Base-by-base conservation (phyloP, 192 early-diverging fungal genomes). In the Coemansia aciculifera region DNA sequence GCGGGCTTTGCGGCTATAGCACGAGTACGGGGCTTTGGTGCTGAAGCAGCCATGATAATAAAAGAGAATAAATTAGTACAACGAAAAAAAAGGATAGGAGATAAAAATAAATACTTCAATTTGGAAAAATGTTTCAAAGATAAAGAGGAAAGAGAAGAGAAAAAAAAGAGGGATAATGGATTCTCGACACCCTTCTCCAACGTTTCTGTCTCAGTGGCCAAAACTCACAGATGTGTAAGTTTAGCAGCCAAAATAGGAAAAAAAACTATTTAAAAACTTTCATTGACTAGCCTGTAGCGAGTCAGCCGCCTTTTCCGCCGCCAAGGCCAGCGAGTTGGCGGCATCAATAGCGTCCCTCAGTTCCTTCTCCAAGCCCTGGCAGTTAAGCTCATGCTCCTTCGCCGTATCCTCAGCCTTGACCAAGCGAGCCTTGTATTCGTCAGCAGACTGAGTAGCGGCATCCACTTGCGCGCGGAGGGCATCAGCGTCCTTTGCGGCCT, bases 231-330 rank as follows among this genome's bases (percentile, higher is more conserved):
- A 52, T 29, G 51, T 27, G 51, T 52, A 52, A 12, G 51, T 52
- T 52, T 52, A 29, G 23, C 51, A 29, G n/a, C n/a, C n/a, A n/a
- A n/a, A n/a, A n/a, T n/a, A n/a, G n/a, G n/a, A n/a, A n/a, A n/a
- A n/a, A n/a, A n/a, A n/a, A 13, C 48, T 44, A 5, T 32, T 19
- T 31, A 40, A 42, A 70, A 54, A 36, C 10, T 23, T 49, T 56
- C 9, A 54, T 15, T 38, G 24, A n/a, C 10, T n/a, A 3, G 51
- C 48, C 5, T 66, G 49, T 7, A 72, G 65, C 4, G 49, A 34
- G 38, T 81, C 79, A 13, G 65, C 74, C 5, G 79, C 79, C 70
- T 70, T 72, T 51, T 81, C 79, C 9, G 79, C 79, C 17, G 79
- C 79, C 64, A 70, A 31, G 19, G 79, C 74, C 63, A 81, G 51